Evolutionary conservation across 352 stramenopile genomes (phyloP).

Genomic region (Globisporangium lucens): DNA sequence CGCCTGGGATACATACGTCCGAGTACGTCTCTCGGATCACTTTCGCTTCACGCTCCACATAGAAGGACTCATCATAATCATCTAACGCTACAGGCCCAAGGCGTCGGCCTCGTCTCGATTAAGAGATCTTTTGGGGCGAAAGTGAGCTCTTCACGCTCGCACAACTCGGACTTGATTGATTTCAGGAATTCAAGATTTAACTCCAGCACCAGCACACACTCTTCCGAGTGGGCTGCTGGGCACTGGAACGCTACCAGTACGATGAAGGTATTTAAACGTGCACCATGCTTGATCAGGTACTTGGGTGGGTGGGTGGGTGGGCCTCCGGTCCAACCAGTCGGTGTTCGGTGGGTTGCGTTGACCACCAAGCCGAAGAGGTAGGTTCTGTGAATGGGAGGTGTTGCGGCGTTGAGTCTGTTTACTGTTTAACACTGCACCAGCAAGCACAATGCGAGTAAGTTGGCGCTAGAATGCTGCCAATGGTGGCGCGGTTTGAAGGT

Average conservation of each 20-base stretch:
- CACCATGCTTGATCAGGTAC: neutral
- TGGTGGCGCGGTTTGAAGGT: too few relatives aligned
- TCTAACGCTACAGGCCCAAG: too few relatives aligned
- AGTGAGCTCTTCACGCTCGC: neutral
- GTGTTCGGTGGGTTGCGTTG: too few relatives aligned
- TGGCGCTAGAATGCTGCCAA: too few relatives aligned
- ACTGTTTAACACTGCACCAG: too few relatives aligned
- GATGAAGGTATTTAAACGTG: neutral
- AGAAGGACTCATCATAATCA: too few relatives aligned
- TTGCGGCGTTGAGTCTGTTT: too few relatives aligned
- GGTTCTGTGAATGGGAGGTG: too few relatives aligned
- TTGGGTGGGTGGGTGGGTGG: neutral
- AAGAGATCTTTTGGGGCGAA: neutral
- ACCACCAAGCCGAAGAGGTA: neutral
- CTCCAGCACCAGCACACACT: neutral
- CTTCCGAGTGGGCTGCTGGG: neutral
- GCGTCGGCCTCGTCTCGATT: neutral
- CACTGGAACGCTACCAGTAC: neutral
- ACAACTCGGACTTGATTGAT: conserved; percentile 4
- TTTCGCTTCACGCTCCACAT: too few relatives aligned
- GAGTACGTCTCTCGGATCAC: too few relatives aligned
- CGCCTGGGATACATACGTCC: neutral
- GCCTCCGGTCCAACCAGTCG: too few relatives aligned
- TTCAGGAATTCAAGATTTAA: neutral
- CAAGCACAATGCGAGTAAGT: too few relatives aligned